A percentile compares a stretch with the other conserved stretches of the same genome.
These are phyloP conservation scores for Physcomitrellopsis africana DNA, from an alignment of 225 moss, liverwort and hornwort species.

Conservation along the genomic window DNA sequence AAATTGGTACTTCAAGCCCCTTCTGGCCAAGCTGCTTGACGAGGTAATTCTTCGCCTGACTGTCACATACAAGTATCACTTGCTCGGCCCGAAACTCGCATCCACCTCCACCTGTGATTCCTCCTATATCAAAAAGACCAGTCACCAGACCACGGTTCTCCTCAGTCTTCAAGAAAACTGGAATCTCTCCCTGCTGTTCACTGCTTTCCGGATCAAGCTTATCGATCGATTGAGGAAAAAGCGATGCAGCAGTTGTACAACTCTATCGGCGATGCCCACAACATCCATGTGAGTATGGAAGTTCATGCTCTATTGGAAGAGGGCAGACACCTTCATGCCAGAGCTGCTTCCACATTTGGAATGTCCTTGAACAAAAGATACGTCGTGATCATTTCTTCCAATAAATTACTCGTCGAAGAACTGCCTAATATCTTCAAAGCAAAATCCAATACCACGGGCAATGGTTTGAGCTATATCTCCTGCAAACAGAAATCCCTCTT, in stretches of 20 bases:
- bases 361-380: no score
- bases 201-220: conserved; percentile 59
- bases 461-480: no score
- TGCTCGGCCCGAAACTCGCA: conserved; percentile 75
- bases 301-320: conserved; percentile 54
- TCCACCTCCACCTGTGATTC: conserved; percentile 59
- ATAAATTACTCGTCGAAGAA: conserved; percentile 61
- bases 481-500: no score
- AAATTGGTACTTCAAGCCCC: no score
- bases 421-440: conserved; percentile 57
- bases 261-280: no score
- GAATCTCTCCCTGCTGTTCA: conserved; percentile 53
- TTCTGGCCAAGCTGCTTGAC: conserved; percentile 46
- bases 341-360: no score
- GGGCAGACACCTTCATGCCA: conserved; percentile 52
- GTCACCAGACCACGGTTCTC: conserved; percentile 50
- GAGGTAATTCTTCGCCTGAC: conserved; percentile 35
- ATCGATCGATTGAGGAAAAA: no score
- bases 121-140: conserved; percentile 51
- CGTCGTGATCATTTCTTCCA: conserved; percentile 15
- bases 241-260: no score
- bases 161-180: conserved; percentile 48
- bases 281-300: conserved; percentile 62
- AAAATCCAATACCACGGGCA: no score
- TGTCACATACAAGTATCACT: conserved; percentile 62